A percentile compares a stretch with the other conserved stretches of the same genome.
Conservation (phyloP, 164 flowering plant genomes). For the Amborella trichopoda region DNA sequence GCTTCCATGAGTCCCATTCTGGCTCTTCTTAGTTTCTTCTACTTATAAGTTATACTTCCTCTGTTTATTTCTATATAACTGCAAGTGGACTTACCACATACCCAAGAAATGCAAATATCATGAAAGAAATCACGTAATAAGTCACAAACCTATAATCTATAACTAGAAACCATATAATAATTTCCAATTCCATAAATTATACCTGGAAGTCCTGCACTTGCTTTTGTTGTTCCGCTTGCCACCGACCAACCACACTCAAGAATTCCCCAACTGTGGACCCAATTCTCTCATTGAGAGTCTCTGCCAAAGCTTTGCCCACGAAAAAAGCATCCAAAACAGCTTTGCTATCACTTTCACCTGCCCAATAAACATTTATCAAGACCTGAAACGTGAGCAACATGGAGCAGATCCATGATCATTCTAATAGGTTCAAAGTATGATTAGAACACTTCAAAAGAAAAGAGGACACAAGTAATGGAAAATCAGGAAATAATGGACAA, state of each 20-base stretch:
- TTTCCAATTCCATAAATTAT: neutral
- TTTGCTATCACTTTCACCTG: conserved; percentile 61
- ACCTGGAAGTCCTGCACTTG: conserved; percentile 84
- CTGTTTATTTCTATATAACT: too few species aligned
- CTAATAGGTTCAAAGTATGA: too few species aligned
- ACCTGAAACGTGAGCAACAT: neutral
- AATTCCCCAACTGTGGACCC: conserved; percentile 82
- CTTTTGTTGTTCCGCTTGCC: conserved; percentile 90
- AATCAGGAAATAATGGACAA: too few species aligned
- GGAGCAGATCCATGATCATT: too few species aligned
- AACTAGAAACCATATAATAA: neutral
- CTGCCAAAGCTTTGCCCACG: conserved; percentile 85
- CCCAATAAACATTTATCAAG: conserved; percentile 3
- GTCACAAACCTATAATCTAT: neutral
- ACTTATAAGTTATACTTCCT: too few species aligned
- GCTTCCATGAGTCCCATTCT: too few species aligned
- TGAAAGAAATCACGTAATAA: neutral
- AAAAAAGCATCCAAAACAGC: conserved; percentile 76
- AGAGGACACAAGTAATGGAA: too few species aligned
- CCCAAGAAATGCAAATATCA: neutral
- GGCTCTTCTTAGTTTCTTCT: too few species aligned
- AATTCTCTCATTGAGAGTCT: conserved; percentile 61
- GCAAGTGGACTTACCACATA: neutral
- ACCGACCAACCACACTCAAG: conserved; percentile 52
- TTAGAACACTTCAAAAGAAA: too few species aligned